These are phyloP conservation scores for Suillus variegatus DNA, from an alignment of 768 basidiomycete species.

Conservation along the genomic window DNA sequence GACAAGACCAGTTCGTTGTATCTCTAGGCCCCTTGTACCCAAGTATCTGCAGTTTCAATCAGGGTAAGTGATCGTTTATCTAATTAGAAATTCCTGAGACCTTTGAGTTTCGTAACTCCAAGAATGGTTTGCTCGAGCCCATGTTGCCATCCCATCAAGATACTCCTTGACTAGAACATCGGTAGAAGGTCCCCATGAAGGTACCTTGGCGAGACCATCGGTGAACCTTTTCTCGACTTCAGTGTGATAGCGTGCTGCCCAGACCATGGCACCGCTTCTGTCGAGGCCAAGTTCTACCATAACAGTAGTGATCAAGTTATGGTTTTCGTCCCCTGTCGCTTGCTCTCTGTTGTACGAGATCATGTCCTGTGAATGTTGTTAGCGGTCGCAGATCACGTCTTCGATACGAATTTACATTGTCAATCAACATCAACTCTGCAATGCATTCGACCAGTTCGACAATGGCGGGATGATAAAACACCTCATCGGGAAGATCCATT, in stretches of 20 bases:
- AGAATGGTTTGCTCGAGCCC: slow-evolving; percentile 25
- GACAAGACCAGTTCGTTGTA: slow-evolving; percentile 20
- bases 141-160: slow-evolving; percentile 27
- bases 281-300: slow-evolving; percentile 31
- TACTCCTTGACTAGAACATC: slow-evolving; percentile 27
- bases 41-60: slow-evolving; percentile 25
- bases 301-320: slow-evolving; percentile 36
- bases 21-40: slow-evolving; percentile 26
- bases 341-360: slow-evolving; percentile 39
- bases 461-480: slow-evolving; percentile 29
- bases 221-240: slow-evolving; percentile 20
- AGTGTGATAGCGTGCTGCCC: slow-evolving; percentile 19
- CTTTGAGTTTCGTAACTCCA: slow-evolving; percentile 33
- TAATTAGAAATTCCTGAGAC: not conserved
- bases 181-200: slow-evolving; percentile 27
- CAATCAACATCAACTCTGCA: slow-evolving; percentile 24
- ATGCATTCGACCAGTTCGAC: slow-evolving; percentile 11
- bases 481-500: slow-evolving; percentile 35
- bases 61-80: not conserved
- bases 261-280: slow-evolving; percentile 32
- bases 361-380: slow-evolving; percentile 29
- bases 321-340: slow-evolving; percentile 31
- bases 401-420: slow-evolving; percentile 18
- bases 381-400: not conserved
- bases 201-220: slow-evolving; percentile 21